Evolutionary conservation across 176 grass and related monocot species (phyloP).

Genomic region (Ananas comosus): DNA sequence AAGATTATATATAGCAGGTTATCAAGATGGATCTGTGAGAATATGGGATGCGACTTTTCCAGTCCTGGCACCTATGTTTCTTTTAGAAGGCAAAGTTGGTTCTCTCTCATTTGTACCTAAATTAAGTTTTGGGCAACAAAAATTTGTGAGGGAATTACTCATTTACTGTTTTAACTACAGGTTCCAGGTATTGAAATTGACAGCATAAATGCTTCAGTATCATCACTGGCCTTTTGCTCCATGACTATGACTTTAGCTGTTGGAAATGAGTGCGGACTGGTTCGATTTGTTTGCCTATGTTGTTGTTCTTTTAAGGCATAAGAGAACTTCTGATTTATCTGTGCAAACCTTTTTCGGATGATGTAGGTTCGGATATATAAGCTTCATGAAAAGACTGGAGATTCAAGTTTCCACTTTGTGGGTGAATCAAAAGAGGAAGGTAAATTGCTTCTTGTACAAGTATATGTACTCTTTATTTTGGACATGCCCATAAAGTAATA

Average conservation of each 20-base stretch:
- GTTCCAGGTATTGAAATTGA: slow-evolving; percentile 52
- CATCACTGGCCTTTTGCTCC: slow-evolving; percentile 64
- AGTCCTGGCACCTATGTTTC: slow-evolving; percentile 62
- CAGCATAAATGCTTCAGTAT: slow-evolving; percentile 49
- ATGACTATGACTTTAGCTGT: slow-evolving; percentile 66
- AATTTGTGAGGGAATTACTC: slow-evolving; percentile 11
- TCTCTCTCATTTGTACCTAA: slow-evolving; percentile 5
- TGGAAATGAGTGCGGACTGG: slow-evolving; percentile 83
- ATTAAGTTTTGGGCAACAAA: not conserved
- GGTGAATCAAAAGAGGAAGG: slow-evolving; percentile 73
- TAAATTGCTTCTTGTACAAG: slow-evolving; percentile 30
- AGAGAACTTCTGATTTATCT: not conserved
- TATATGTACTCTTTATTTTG: not conserved
- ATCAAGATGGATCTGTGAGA: slow-evolving; percentile 97
- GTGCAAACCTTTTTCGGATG: slow-evolving; percentile 17
- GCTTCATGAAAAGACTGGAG: slow-evolving; percentile 53
- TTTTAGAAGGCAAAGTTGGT: slow-evolving; percentile 72
- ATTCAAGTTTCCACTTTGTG: slow-evolving; percentile 71
- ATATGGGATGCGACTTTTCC: slow-evolving; percentile 92
- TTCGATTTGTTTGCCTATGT: slow-evolving; percentile 34
- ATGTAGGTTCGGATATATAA: slow-evolving; percentile 78
- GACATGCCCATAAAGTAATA: too few relatives aligned
- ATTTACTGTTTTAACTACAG: slow-evolving; percentile 29
- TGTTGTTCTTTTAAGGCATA: not conserved
- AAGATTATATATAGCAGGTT: slow-evolving; percentile 82